Evolutionary conservation across 768 basidiomycete genomes (phyloP).

Genomic region (Neoboletus brunneissimus): DNA sequence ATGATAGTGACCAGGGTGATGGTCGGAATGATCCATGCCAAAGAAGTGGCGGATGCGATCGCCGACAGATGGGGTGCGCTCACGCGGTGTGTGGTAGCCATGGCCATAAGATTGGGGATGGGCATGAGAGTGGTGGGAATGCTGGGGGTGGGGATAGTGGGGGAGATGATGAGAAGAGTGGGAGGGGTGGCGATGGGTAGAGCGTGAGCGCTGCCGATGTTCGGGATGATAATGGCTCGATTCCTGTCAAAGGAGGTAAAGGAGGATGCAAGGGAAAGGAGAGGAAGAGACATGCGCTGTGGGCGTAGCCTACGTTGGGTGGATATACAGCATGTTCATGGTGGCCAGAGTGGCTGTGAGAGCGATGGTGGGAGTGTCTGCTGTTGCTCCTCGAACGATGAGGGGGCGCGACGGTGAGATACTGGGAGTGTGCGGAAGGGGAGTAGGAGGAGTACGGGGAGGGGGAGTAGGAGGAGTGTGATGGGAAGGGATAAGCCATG

Average conservation of each 20-base stretch:
- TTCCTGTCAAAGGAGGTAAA: conserved; percentile 11
- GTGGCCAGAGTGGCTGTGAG: conserved; percentile 5
- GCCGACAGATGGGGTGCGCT: conserved; percentile 28
- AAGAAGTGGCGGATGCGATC: conserved; percentile 41
- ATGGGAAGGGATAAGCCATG: conserved; percentile 29
- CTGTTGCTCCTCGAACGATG: conserved; percentile 16
- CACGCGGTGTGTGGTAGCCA: conserved; percentile 8
- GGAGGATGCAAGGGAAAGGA: neutral
- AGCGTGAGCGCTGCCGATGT: conserved; percentile 11
- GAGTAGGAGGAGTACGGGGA: neutral
- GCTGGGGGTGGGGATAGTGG: conserved; percentile 8
- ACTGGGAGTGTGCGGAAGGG: neutral
- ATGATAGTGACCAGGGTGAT: neutral
- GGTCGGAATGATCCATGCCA: conserved; percentile 26
- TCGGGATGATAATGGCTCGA: conserved; percentile 16
- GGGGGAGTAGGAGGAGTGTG: conserved; percentile 1
- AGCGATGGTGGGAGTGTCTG: conserved; percentile 14
- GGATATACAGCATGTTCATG: neutral
- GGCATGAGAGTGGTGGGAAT: conserved; percentile 6
- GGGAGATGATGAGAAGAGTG: conserved; percentile 20
- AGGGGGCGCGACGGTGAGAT: conserved; percentile 2
- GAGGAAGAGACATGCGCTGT: conserved; percentile 12
- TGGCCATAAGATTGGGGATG: conserved; percentile 17
- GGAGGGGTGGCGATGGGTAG: conserved; percentile 16
- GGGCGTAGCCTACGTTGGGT: conserved; percentile 7